Evolutionary conservation across 352 stramenopile species (phyloP).

Genomic region (Peronospora destructor): DNA sequence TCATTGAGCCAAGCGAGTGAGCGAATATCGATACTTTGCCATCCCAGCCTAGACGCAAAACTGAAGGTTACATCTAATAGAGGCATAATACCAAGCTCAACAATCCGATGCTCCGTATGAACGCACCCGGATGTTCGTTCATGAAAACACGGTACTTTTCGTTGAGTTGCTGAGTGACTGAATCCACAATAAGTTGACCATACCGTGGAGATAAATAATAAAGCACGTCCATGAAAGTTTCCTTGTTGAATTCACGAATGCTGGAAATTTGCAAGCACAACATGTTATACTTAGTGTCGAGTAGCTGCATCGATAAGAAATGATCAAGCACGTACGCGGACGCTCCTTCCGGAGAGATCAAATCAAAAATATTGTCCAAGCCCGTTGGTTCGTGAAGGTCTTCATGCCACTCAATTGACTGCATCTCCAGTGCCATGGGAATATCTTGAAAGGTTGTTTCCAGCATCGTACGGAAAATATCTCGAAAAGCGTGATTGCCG

Average conservation of each 20-base stretch:
- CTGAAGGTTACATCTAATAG: neutral
- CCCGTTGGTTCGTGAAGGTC: constrained; percentile 81
- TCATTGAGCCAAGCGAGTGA: constrained; percentile 87
- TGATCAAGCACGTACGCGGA: constrained; percentile 36
- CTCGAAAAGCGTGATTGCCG: constrained; percentile 74
- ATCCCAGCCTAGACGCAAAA: constrained; percentile 50
- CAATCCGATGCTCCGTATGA: neutral
- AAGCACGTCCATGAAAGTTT: constrained; percentile 91
- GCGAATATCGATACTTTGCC: constrained; percentile 87
- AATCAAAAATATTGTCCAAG: constrained; percentile 77
- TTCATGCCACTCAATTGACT: constrained; percentile 88
- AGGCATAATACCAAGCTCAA: neutral
- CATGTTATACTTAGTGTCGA: neutral
- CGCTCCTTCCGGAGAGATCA: constrained; percentile 73
- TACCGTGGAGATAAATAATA: constrained; percentile 90
- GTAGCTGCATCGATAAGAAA: neutral
- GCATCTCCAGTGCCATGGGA: constrained; percentile 75
- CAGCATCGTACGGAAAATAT: constrained; percentile 68
- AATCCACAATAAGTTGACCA: constrained; percentile 88
- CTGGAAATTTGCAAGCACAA: constrained; percentile 24
- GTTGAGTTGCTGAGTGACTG: constrained; percentile 82
- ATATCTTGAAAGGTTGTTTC: constrained; percentile 80
- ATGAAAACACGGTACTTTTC: constrained; percentile 89
- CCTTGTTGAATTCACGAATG: constrained; percentile 90
- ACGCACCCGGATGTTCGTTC: constrained; percentile 65